Evolutionary conservation across 164 flowering plant species (phyloP).

Genomic region (Cinnamomum chago): DNA sequence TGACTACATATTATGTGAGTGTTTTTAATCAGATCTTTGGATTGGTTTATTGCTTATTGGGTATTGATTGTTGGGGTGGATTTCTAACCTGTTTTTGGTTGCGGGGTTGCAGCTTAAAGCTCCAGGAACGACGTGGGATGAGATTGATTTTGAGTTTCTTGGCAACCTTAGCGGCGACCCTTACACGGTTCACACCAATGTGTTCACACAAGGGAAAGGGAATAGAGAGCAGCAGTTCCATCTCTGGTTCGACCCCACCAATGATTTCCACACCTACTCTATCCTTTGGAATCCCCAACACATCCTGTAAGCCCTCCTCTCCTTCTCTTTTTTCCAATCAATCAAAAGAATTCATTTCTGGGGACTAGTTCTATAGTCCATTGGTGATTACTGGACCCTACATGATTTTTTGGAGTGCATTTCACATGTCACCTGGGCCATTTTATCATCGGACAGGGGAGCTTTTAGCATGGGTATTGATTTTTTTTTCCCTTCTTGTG

Average conservation of each 20-base stretch:
- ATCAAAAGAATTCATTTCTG: background rate
- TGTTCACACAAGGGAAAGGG: constrained; percentile 9
- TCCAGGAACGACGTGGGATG: constrained; percentile 3
- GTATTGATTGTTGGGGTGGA: no score
- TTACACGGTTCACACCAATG: constrained; percentile 11
- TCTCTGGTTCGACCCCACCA: constrained; percentile 7
- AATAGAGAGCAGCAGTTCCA: constrained; percentile 9
- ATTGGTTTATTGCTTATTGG: no score
- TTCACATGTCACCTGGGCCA: no score
- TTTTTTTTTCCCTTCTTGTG: background rate
- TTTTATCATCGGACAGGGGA: no score
- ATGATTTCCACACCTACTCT: constrained; percentile 9
- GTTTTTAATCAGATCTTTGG: background rate
- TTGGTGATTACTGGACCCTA: background rate
- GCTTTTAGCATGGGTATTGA: no score
- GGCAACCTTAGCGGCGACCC: constrained; percentile 12
- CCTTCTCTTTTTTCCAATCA: background rate
- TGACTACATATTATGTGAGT: constrained; percentile 34
- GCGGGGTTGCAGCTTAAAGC: background rate
- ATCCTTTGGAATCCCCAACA: constrained; percentile 4
- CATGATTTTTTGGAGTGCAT: no score
- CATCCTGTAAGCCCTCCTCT: constrained; percentile 1
- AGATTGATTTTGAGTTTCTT: constrained; percentile 11
- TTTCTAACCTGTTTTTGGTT: background rate
- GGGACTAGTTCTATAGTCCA: background rate